A percentile compares a stretch with the other conserved stretches of the same genome.
Conservation (phyloP, 805 yeast genomes). For the Komagataella pseudopastoris region DNA sequence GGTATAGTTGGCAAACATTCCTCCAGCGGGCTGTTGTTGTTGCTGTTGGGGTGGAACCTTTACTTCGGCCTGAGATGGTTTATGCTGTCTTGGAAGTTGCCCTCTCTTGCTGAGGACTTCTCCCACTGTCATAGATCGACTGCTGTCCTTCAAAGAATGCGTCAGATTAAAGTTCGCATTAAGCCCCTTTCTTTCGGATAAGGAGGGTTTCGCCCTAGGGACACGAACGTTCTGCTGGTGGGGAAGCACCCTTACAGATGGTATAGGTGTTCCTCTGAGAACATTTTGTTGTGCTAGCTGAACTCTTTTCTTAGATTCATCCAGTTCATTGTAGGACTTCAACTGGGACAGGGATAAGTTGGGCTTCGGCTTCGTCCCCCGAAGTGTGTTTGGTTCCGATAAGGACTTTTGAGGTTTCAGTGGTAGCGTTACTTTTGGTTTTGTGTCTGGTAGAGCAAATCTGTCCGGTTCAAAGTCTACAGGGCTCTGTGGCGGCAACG, state of each 20-base stretch:
- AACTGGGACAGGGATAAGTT: not conserved
- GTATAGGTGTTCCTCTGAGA: slow-evolving; percentile 16
- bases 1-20: slow-evolving; percentile 71
- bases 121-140: slow-evolving; percentile 9
- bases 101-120: slow-evolving; percentile 6
- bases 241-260: not conserved
- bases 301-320: slow-evolving; percentile 6
- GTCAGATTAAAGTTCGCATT: slow-evolving; percentile 24
- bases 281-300: slow-evolving; percentile 5
- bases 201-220: slow-evolving; percentile 10
- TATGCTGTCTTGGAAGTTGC: slow-evolving; percentile 9
- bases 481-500: not conserved
- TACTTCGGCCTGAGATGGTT: slow-evolving; percentile 7
- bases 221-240: not conserved
- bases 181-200: slow-evolving; percentile 44
- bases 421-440: not conserved
- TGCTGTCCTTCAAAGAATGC: slow-evolving; percentile 2
- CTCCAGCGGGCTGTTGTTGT: slow-evolving; percentile 27
- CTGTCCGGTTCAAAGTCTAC: not conserved
- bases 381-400: slow-evolving; percentile 1
- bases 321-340: not conserved
- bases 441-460: not conserved
- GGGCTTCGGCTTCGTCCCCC: not conserved
- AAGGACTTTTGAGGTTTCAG: not conserved
- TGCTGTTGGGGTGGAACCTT: slow-evolving; percentile 12